Evolutionary conservation across 495 filamentous ascomycete genomes (phyloP).

Genomic region (Talaromyces thailandensis): DNA sequence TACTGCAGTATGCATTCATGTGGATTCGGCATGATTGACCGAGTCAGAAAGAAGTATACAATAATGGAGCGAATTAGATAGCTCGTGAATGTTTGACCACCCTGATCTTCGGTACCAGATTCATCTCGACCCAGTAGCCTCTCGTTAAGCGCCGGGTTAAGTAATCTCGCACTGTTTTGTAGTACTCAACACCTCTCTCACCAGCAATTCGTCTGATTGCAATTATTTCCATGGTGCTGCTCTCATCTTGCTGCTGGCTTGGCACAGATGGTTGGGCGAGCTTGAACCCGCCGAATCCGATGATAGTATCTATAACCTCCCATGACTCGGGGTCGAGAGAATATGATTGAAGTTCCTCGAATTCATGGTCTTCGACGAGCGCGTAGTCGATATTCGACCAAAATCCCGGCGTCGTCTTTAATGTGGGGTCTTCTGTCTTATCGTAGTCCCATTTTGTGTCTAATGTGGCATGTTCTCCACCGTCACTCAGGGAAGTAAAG

Average conservation of each 20-base stretch:
- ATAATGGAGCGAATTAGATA: constrained; percentile 7
- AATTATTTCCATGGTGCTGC: constrained; percentile 21
- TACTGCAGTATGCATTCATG: background rate
- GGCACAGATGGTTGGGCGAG: constrained; percentile 42
- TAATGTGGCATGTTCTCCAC: background rate
- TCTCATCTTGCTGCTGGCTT: background rate
- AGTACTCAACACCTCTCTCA: constrained; percentile 13
- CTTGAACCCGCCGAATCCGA: constrained; percentile 59
- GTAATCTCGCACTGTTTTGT: constrained; percentile 15
- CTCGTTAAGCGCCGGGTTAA: constrained; percentile 16
- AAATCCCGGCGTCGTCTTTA: constrained; percentile 54
- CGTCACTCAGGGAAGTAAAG: background rate
- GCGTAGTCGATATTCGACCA: constrained; percentile 80
- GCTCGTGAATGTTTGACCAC: constrained; percentile 15
- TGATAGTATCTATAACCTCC: constrained; percentile 58
- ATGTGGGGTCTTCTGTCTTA: constrained; percentile 39
- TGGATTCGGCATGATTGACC: background rate
- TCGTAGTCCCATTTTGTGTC: constrained; percentile 41
- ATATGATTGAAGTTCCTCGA: constrained; percentile 26
- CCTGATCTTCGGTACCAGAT: constrained; percentile 30
- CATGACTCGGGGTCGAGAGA: constrained; percentile 42
- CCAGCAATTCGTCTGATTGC: constrained; percentile 18
- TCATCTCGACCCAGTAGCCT: constrained; percentile 37
- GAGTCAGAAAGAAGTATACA: background rate
- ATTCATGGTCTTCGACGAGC: constrained; percentile 56